These are phyloP conservation scores for Chaetoceros muelleri DNA, from an alignment of 108 stramenopile genomes.

Conservation along the genomic window DNA sequence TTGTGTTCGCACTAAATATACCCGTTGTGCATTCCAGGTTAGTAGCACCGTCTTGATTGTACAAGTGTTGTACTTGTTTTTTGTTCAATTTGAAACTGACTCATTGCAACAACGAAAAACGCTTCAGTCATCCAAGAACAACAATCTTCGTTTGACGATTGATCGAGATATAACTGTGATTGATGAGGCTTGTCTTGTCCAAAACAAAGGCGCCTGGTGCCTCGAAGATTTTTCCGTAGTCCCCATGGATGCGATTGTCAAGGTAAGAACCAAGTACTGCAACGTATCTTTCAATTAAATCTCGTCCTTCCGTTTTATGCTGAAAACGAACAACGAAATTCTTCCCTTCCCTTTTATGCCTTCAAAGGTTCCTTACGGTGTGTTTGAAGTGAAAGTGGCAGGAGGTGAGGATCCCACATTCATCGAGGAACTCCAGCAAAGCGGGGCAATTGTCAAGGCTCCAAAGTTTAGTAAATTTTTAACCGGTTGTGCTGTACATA, in stretches of 20 bases:
- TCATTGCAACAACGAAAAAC: too few relatives aligned
- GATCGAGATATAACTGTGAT: constrained; percentile 22
- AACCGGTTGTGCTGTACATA: constrained; percentile 15
- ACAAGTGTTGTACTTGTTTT: too few relatives aligned
- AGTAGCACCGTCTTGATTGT: too few relatives aligned
- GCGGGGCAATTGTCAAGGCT: constrained; percentile 11
- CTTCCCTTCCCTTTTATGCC: too few relatives aligned
- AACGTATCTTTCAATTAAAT: too few relatives aligned
- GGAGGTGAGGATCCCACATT: constrained; percentile 9
- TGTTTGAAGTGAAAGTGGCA: constrained; percentile 27
- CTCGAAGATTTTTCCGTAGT: constrained; percentile 6
- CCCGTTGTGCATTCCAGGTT: constrained; percentile 24
- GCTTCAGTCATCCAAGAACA: constrained; percentile 8
- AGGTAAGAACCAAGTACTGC: not conserved
- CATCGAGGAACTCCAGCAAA: constrained; percentile 1
- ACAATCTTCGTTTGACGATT: constrained; percentile 20
- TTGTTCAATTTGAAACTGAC: too few relatives aligned
- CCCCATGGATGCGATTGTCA: not conserved
- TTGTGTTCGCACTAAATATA: constrained; percentile 22
- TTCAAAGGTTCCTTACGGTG: constrained; percentile 16
- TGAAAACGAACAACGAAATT: too few relatives aligned
- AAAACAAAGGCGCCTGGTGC: constrained; percentile 8
- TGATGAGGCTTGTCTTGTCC: constrained; percentile 10
- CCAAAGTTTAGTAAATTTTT: constrained; percentile 28
- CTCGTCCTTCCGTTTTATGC: too few relatives aligned